phyloP scores from a whole-genome alignment of 495 filamentous ascomycete genomes.

The Lepraria neglecta region DNA sequence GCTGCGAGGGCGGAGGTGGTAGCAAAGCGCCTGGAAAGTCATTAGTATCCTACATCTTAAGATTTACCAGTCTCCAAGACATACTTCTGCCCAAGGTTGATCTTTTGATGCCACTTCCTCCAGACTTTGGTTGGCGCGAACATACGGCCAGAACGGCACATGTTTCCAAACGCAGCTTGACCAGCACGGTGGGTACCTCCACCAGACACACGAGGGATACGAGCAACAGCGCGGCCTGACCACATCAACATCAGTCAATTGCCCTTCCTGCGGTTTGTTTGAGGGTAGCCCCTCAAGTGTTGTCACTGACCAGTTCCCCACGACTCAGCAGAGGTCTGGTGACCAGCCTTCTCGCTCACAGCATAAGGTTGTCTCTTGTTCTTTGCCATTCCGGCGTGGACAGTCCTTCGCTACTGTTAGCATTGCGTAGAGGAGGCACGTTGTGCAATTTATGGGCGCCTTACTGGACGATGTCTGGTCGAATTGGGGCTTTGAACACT shows the following conservation, averaged over 20 bases:
- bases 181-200: conserved; percentile 99
- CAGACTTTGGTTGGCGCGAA: conserved; percentile 99
- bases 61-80: conserved; percentile 25
- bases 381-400: conserved; percentile 99
- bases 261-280: neutral
- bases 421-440: neutral
- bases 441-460: conserved; percentile 22
- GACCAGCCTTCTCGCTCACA: conserved; percentile 99
- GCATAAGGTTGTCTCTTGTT: conserved; percentile 99
- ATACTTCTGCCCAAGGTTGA: conserved; percentile 95
- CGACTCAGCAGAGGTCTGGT: conserved; percentile 98
- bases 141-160: conserved; percentile 99
- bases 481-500: conserved; percentile 94
- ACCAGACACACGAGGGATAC: conserved; percentile 99
- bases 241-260: conserved; percentile 29
- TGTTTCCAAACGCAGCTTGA: conserved; percentile 99
- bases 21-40: conserved; percentile 71
- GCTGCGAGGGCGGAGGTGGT: conserved; percentile 94
- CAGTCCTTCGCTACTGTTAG: conserved; percentile 52
- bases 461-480: conserved; percentile 96
- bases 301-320: conserved; percentile 94
- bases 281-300: neutral
- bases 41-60: neutral
- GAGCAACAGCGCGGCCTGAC: conserved; percentile 94
- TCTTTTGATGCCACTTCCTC: conserved; percentile 99